phyloP scores from a whole-genome alignment of 2,329 filamentous ascomycete genomes.

The Hypoxylon sp. region DNA sequence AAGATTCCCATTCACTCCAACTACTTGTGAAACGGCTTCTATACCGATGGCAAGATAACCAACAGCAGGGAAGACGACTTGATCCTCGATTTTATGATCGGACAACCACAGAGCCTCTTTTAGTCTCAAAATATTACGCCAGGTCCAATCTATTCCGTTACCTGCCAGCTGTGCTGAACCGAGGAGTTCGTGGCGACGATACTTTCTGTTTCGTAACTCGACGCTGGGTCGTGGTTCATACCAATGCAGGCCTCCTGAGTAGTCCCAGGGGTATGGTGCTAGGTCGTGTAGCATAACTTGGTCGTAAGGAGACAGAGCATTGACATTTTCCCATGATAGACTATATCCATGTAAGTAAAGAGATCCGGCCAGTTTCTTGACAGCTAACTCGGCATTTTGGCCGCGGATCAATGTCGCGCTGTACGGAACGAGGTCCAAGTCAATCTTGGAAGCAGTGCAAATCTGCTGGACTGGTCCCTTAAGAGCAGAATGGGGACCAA shows the following conservation, averaged over 20 bases:
- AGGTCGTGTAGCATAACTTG: no score
- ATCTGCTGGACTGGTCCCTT: not conserved
- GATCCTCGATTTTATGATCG: conserved; percentile 43
- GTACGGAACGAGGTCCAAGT: no score
- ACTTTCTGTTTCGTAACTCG: conserved; percentile 34
- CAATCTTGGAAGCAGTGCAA: no score
- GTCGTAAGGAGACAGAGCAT: no score
- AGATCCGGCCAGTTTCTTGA: no score
- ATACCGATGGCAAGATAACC: conserved; percentile 43
- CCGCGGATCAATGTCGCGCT: no score
- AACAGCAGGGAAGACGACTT: conserved; percentile 43
- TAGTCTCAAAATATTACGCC: conserved; percentile 38
- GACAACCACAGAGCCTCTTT: conserved; percentile 42
- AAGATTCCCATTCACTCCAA: no score
- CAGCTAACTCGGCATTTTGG: no score
- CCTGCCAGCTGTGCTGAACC: conserved; percentile 10
- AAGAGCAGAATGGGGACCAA: conserved; percentile 2
- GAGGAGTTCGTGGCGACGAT: conserved; percentile 44
- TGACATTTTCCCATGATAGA: no score
- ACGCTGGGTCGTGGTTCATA: conserved; percentile 33
- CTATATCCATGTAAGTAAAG: conserved; percentile 22
- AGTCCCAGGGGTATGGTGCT: conserved; percentile 59
- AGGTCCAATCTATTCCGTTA: conserved; percentile 38
- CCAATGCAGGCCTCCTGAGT: conserved; percentile 40
- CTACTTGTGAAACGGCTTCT: no score